Evolutionary conservation across 2,329 filamentous ascomycete species (phyloP), one percentile per base, ranked within the genome.

Genomic region (Paecilomyces fulvus): DNA sequence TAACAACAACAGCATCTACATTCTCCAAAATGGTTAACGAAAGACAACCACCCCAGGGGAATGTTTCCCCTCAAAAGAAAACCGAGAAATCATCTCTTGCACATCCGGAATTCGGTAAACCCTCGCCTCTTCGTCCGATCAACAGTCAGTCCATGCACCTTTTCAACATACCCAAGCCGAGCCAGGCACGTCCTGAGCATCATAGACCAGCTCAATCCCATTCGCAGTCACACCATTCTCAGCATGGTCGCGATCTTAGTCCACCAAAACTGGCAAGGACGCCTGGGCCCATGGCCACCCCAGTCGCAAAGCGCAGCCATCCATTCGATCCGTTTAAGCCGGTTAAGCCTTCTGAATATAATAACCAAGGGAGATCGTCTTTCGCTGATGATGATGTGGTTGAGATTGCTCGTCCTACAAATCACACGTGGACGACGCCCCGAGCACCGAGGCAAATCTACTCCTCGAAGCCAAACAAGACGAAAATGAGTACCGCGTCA

Each of bases 61-160:
- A 69, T 7, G 63, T 67, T 48, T 68, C 67, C 31, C 68, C 72
- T 52, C 67, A 69, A 17, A 72, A 71, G 59, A 65, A 67, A 12
- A 69, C 70, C 52, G 66, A 74, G 30, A 66, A 65, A 37, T 63
- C 70, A 30, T 64, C 70, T 12, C 61, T 71, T 11, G 64, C 72
- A 12, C 70, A 75, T 30, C 75, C 79, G 43, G 77, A 84, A 63
- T 86, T 85, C 64, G 83, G 83, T 53, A 79, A 80, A 62, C 75
- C 83, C 1, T 84, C 81, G 59, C 80, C 82, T 14, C 69, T 85
- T 56, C 74, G 80, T 31, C 67, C 63, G 51, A 62, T 60, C 28
- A 71, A 61, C 75, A 78, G 65, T 72, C 79, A 59, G 62, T 73
- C 66, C 65, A 77, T 71, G 60, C 67, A 76, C 59, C 71, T 77